phyloP scores from a whole-genome alignment of 441 rosid species.

The Erysimum pusillum region DNA sequence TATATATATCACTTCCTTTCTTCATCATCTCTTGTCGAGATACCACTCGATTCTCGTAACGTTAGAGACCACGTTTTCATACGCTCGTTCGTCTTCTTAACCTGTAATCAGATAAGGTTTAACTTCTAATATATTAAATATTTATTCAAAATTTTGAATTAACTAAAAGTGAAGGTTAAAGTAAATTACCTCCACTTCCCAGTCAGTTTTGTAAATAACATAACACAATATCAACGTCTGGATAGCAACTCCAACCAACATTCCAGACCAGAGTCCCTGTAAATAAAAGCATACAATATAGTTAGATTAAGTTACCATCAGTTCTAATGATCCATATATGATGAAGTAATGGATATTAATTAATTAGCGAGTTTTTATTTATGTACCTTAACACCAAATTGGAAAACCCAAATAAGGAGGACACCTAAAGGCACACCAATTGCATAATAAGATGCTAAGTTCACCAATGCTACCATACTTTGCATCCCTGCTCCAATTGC shows the following conservation, averaged over 20 bases:
- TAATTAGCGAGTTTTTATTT: not conserved
- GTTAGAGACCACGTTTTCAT: conserved; percentile 42
- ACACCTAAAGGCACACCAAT: conserved; percentile 54
- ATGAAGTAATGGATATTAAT: not conserved
- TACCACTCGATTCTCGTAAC: conserved; percentile 19
- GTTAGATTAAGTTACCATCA: not conserved
- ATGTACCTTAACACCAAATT: conserved; percentile 49
- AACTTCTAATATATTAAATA: not conserved
- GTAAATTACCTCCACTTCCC: conserved; percentile 54
- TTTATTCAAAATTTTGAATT: not conserved
- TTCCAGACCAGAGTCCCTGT: conserved; percentile 73
- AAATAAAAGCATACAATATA: conserved; percentile 26
- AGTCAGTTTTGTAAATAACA: conserved; percentile 56
- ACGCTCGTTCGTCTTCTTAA: conserved; percentile 47
- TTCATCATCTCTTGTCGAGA: conserved; percentile 22
- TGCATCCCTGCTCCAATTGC: conserved; percentile 60
- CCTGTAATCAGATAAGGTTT: conserved; percentile 26
- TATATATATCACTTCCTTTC: conserved; percentile 43
- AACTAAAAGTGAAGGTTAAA: not conserved
- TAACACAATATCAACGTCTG: conserved; percentile 54
- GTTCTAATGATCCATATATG: not conserved
- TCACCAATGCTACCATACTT: conserved; percentile 48
- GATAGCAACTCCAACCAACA: conserved; percentile 54
- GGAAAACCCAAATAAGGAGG: conserved; percentile 44
- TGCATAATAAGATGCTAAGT: conserved; percentile 50